Conservation (phyloP, 163 green algal genomes). For the Chlamydomonas reinhardtii region DNA sequence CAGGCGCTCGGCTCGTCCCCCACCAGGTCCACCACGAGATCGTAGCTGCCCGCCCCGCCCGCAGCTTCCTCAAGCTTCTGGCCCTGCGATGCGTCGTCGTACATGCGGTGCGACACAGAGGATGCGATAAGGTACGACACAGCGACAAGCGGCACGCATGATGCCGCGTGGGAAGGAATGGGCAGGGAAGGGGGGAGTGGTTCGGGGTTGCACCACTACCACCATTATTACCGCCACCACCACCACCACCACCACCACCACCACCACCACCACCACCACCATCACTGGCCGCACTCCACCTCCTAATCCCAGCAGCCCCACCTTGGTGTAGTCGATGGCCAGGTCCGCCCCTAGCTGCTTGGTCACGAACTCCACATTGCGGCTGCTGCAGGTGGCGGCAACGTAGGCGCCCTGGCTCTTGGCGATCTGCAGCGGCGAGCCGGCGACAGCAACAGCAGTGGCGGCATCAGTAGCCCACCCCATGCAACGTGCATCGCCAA, state of each 20-base stretch:
- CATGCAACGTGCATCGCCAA: no score
- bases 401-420: slow-evolving; percentile 70
- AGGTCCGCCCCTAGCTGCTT: slow-evolving; percentile 67
- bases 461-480: no score
- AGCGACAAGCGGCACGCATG: not conserved
- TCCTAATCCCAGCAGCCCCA: not conserved
- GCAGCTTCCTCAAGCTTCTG: not conserved
- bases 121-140: no score
- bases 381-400: slow-evolving; percentile 62
- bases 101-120: not conserved
- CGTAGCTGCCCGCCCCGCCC: slow-evolving; percentile 26
- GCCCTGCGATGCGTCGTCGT: not conserved
- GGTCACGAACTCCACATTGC: slow-evolving; percentile 67
- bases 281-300: no score
- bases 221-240: no score
- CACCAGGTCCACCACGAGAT: slow-evolving; percentile 50
- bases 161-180: not conserved
- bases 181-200: no score
- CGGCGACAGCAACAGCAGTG: not conserved
- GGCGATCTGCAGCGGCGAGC: slow-evolving; percentile 62
- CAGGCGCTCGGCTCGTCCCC: slow-evolving; percentile 48
- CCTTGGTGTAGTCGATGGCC: slow-evolving; percentile 74
- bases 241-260: no score
- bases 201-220: no score
- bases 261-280: no score